These are phyloP conservation scores for Tolypocladium inflatum DNA, from an alignment of 2,329 filamentous ascomycete genomes.

Conservation along the genomic window DNA sequence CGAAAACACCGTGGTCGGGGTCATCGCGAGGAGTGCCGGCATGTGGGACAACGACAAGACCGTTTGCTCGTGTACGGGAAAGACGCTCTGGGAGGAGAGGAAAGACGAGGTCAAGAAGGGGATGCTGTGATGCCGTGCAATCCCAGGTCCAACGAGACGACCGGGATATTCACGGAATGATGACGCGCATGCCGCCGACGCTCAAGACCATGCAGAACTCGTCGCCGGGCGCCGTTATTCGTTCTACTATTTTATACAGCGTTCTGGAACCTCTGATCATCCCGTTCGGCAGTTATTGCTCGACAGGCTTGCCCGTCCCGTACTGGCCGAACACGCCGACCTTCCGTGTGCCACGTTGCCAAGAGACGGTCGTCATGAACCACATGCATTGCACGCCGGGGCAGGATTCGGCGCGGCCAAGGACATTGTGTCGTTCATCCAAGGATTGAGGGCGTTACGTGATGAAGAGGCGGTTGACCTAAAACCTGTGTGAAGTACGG, in stretches of 20 bases:
- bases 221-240: background rate
- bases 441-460: background rate
- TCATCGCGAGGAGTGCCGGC: constrained; percentile 92
- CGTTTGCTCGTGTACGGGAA: constrained; percentile 94
- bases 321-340: background rate
- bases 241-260: background rate
- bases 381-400: background rate
- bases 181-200: background rate
- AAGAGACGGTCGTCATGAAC: background rate
- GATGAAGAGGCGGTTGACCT: background rate
- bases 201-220: background rate
- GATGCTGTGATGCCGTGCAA: constrained; percentile 56
- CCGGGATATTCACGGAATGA: background rate
- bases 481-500: background rate
- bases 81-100: constrained; percentile 96
- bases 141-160: background rate
- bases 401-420: background rate
- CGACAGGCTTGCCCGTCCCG: background rate
- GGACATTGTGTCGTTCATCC: background rate
- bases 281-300: background rate
- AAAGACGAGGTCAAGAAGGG: constrained; percentile 82
- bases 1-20: constrained; percentile 77
- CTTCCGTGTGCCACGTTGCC: background rate
- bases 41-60: constrained; percentile 99
- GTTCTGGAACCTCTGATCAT: background rate